phyloP scores from a whole-genome alignment of 257 asterid genomes.

The Nicotiana otophora region DNA sequence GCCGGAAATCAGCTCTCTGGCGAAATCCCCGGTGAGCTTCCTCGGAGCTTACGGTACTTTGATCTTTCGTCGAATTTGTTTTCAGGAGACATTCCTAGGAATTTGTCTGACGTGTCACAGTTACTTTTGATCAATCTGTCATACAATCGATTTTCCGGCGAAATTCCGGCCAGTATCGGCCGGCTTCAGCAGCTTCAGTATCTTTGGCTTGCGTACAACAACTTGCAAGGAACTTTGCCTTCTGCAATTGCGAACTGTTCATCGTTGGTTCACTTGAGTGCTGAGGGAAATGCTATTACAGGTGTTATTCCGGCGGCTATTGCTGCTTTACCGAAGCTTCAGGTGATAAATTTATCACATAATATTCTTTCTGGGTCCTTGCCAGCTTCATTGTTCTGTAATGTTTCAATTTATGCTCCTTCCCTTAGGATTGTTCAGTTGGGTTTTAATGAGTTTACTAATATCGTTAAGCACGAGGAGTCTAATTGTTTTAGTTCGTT shows the following conservation, averaged over 20 bases:
- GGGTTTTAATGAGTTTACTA: slow-evolving; percentile 59
- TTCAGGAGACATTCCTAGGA: slow-evolving; percentile 38
- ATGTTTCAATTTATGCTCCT: slow-evolving; percentile 40
- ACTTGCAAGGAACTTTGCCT: slow-evolving; percentile 54
- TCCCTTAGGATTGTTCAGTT: slow-evolving; percentile 44
- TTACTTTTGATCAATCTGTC: slow-evolving; percentile 46
- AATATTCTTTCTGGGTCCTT: slow-evolving; percentile 54
- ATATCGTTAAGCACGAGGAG: slow-evolving; percentile 27
- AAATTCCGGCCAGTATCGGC: slow-evolving; percentile 52
- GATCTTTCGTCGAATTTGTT: slow-evolving; percentile 54
- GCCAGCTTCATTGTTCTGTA: slow-evolving; percentile 55
- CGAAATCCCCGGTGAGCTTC: slow-evolving; percentile 34
- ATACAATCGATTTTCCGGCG: slow-evolving; percentile 42
- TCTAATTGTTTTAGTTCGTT: slow-evolving; percentile 26
- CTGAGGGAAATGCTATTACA: slow-evolving; percentile 50
- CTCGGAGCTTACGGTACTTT: slow-evolving; percentile 32
- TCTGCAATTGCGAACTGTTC: slow-evolving; percentile 68
- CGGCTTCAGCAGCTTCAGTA: slow-evolving; percentile 45
- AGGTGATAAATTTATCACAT: slow-evolving; percentile 42
- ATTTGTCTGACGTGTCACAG: slow-evolving; percentile 28
- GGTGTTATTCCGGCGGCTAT: slow-evolving; percentile 55
- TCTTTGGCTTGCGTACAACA: slow-evolving; percentile 55
- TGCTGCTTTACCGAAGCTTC: slow-evolving; percentile 42
- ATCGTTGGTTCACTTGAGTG: slow-evolving; percentile 54
- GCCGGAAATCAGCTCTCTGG: slow-evolving; percentile 52